These are phyloP conservation scores for Linnemannia hyalina DNA, from an alignment of 192 early-diverging fungal species.

Conservation along the genomic window DNA sequence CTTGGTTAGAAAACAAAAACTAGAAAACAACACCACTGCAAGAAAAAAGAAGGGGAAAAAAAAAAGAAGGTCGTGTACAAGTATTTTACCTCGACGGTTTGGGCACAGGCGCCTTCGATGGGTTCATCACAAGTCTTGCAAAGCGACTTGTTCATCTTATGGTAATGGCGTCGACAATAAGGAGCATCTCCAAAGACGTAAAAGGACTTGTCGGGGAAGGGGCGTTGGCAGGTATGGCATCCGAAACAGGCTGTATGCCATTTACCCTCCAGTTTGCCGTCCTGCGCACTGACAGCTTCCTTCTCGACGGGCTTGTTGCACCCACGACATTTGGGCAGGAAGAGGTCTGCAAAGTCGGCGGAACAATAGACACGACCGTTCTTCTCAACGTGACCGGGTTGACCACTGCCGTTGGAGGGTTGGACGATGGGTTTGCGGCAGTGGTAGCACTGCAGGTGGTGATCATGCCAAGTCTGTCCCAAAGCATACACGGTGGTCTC, in stretches of 20 bases:
- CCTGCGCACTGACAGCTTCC: conserved; percentile 77
- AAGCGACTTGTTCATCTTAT: conserved; percentile 86
- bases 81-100: conserved; percentile 74
- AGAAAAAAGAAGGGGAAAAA: too few relatives aligned
- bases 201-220: conserved; percentile 85
- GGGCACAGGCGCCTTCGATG: conserved; percentile 92
- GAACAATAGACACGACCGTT: conserved; percentile 75
- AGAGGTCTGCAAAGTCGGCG: conserved; percentile 71
- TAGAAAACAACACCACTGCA: too few relatives aligned
- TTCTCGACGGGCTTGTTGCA: conserved; percentile 73
- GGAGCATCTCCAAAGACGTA: conserved; percentile 88
- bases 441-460: conserved; percentile 73
- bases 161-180: conserved; percentile 89
- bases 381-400: conserved; percentile 64
- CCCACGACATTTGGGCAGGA: conserved; percentile 77
- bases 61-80: too few relatives aligned
- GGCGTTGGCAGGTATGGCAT: conserved; percentile 73
- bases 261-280: conserved; percentile 73
- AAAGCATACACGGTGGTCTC: conserved; percentile 70
- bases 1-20: background rate
- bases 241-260: conserved; percentile 82
- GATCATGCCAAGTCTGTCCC: conserved; percentile 73
- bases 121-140: conserved; percentile 83
- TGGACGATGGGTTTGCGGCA: conserved; percentile 72
- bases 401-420: conserved; percentile 10